phyloP scores from a whole-genome alignment of 768 basidiomycete genomes.

The Porpolomopsis calyptriformis region DNA sequence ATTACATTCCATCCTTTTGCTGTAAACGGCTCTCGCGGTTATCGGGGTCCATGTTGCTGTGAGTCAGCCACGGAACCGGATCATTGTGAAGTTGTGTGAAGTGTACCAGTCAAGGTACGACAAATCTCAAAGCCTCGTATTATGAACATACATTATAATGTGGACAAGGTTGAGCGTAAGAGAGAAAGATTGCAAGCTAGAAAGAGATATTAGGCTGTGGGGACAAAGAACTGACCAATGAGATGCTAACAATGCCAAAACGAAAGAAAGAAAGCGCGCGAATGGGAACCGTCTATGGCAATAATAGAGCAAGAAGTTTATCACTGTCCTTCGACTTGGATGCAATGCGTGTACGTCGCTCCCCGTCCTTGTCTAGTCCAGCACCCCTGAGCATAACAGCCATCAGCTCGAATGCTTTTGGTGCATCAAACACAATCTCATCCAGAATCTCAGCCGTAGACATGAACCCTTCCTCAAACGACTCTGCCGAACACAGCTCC shows the following conservation, averaged over 20 bases:
- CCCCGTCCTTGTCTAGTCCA: constrained; percentile 55
- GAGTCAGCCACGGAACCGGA: not conserved
- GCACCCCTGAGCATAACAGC: constrained; percentile 66
- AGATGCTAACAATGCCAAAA: not conserved
- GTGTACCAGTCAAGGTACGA: too few species aligned
- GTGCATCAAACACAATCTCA: constrained; percentile 84
- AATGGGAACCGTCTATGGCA: constrained; percentile 26
- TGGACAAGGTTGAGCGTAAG: not conserved
- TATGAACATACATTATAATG: not conserved
- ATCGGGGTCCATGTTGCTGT: not conserved
- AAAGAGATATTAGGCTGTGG: not conserved
- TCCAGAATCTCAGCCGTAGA: constrained; percentile 69
- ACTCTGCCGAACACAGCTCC: constrained; percentile 42
- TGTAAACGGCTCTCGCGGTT: not conserved
- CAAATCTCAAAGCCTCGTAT: not conserved
- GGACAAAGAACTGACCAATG: not conserved
- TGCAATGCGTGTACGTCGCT: constrained; percentile 43
- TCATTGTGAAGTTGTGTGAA: not conserved
- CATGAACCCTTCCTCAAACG: constrained; percentile 68
- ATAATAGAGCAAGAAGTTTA: constrained; percentile 48
- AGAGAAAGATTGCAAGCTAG: not conserved
- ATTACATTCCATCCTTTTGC: not conserved
- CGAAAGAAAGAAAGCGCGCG: not conserved
- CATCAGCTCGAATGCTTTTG: constrained; percentile 70
- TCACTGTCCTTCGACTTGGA: constrained; percentile 52